phyloP scores from a whole-genome alignment of 768 basidiomycete genomes.

The Austroboletus festivus region DNA sequence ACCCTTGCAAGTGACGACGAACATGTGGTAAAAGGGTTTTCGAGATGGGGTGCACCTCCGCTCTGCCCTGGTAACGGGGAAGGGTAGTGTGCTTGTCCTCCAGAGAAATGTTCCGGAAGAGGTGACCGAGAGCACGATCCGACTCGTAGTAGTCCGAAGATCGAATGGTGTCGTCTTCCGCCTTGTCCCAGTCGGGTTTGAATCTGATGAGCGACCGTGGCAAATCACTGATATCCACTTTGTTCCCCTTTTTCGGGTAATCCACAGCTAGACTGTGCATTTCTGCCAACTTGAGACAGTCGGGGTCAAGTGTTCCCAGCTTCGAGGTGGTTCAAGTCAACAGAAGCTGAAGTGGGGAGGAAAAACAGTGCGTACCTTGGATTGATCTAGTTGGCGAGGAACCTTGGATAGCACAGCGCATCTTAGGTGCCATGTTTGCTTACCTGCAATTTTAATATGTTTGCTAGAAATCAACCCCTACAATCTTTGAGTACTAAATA shows the following conservation, averaged over 20 bases:
- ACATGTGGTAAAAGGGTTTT: constrained; percentile 21
- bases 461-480: constrained; percentile 69
- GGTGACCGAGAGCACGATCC: constrained; percentile 61
- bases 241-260: constrained; percentile 74
- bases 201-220: constrained; percentile 57
- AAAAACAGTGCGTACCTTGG: constrained; percentile 42
- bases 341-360: background rate
- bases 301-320: constrained; percentile 58
- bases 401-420: background rate
- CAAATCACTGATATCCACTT: constrained; percentile 52
- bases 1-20: constrained; percentile 14
- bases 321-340: constrained; percentile 23
- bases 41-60: constrained; percentile 33
- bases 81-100: constrained; percentile 26
- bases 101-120: constrained; percentile 63
- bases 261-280: constrained; percentile 69
- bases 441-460: constrained; percentile 69
- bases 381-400: constrained; percentile 56
- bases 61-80: constrained; percentile 8
- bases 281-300: constrained; percentile 56
- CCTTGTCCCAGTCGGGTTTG: constrained; percentile 79
- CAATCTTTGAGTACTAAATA: constrained; percentile 8
- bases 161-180: constrained; percentile 51
- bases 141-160: constrained; percentile 71
- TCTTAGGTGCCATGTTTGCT: constrained; percentile 20